Conservation (phyloP, 495 filamentous ascomycete genomes). For the Penicillium cataractarum region DNA sequence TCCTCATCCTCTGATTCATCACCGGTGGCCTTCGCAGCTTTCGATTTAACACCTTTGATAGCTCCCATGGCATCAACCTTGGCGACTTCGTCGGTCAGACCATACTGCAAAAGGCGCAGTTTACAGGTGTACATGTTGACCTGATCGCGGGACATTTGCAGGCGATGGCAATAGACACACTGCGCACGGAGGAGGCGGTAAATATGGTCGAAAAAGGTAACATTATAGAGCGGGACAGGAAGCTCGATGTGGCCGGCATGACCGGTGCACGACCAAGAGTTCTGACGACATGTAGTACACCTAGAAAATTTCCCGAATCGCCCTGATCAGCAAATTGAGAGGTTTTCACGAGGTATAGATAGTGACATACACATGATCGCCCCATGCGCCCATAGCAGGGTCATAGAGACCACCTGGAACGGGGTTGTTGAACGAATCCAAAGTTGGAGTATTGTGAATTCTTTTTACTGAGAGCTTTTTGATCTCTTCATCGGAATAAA, state of each 20-base stretch:
- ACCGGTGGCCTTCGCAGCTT: slow-evolving; percentile 36
- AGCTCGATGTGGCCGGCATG: slow-evolving; percentile 96
- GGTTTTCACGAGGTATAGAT: background rate
- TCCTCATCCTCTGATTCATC: slow-evolving; percentile 58
- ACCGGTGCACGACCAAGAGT: slow-evolving; percentile 79
- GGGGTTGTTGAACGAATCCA: slow-evolving; percentile 84
- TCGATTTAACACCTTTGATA: slow-evolving; percentile 32
- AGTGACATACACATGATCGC: slow-evolving; percentile 70
- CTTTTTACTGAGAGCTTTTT: slow-evolving; percentile 85
- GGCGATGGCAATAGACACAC: slow-evolving; percentile 85
- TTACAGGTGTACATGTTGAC: slow-evolving; percentile 82
- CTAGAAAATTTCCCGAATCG: slow-evolving; percentile 49
- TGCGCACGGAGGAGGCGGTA: slow-evolving; percentile 80
- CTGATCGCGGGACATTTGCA: slow-evolving; percentile 72
- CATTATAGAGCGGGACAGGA: slow-evolving; percentile 89
- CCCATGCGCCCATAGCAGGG: slow-evolving; percentile 87
- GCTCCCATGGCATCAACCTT: slow-evolving; percentile 62
- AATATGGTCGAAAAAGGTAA: slow-evolving; percentile 89
- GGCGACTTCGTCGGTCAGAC: slow-evolving; percentile 73
- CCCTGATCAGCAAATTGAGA: slow-evolving; percentile 11
- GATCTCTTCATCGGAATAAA: slow-evolving; percentile 80
- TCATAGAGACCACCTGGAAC: slow-evolving; percentile 91
- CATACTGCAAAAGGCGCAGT: slow-evolving; percentile 81
- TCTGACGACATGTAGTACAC: slow-evolving; percentile 86
- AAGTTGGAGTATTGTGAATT: slow-evolving; percentile 86